Percentiles rank a stretch among this genome's conserved stretches.
Evolutionary conservation across 805 yeast genomes (phyloP).

Genomic region (Yarrowia keelungensis): DNA sequence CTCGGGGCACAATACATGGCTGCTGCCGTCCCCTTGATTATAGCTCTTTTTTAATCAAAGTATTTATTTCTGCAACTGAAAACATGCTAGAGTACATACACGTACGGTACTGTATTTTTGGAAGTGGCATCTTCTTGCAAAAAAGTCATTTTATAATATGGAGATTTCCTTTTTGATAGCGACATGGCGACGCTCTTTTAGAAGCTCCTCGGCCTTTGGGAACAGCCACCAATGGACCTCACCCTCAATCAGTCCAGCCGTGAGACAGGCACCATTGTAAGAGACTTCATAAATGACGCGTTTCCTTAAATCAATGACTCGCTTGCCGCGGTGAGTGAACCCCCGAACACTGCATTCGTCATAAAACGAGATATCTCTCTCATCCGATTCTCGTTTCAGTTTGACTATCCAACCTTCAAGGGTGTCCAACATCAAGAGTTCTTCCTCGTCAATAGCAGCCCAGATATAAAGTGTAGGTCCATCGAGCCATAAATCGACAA

Average conservation of each 20-base stretch:
- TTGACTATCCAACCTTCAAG: background rate
- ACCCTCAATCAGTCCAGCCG: background rate
- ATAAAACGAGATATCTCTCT: background rate
- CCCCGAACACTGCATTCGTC: background rate
- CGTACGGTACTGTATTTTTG: too few species aligned
- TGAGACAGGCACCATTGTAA: background rate
- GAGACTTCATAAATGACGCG: background rate
- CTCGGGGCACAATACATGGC: too few species aligned
- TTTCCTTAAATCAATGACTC: background rate
- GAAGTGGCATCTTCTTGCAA: too few species aligned
- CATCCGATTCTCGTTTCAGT: background rate
- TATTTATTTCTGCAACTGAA: too few species aligned
- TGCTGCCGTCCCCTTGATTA: too few species aligned
- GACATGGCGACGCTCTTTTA: background rate
- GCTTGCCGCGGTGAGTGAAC: background rate
- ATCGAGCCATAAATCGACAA: background rate
- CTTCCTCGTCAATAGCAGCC: background rate
- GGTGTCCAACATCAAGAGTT: background rate
- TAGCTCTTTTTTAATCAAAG: too few species aligned
- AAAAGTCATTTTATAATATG: background rate
- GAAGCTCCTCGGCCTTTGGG: background rate
- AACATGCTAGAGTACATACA: too few species aligned
- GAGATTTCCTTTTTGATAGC: background rate
- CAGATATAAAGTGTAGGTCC: background rate
- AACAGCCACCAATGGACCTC: background rate